Conservation (phyloP, 371 early-diverging fungal genomes). For the Rhizopus sp. region DNA sequence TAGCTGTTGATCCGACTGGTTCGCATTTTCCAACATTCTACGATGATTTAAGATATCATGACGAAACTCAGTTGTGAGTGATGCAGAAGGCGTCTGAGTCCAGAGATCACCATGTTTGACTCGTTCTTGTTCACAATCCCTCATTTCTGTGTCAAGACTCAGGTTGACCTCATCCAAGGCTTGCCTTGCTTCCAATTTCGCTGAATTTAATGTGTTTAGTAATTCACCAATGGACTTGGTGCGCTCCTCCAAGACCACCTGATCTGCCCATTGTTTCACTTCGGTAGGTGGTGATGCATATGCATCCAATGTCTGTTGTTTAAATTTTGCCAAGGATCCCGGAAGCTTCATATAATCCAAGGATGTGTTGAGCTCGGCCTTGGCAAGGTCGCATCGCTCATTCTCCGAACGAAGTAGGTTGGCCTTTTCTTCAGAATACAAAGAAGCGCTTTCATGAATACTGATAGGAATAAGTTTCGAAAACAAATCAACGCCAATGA, state of each 20-base stretch:
- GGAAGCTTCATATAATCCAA: slow-evolving; percentile 88
- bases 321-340: slow-evolving; percentile 73
- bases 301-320: slow-evolving; percentile 56
- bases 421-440: slow-evolving; percentile 96
- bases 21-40: slow-evolving; percentile 78
- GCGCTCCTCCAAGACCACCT: slow-evolving; percentile 56
- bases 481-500: slow-evolving; percentile 88
- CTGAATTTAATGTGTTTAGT: slow-evolving; percentile 56
- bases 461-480: slow-evolving; percentile 84
- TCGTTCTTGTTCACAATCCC: slow-evolving; percentile 77
- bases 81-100: slow-evolving; percentile 80
- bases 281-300: slow-evolving; percentile 63
- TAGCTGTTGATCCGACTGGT: slow-evolving; percentile 70
- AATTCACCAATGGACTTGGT: slow-evolving; percentile 54
- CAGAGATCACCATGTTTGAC: slow-evolving; percentile 81
- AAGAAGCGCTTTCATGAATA: slow-evolving; percentile 88
- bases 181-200: slow-evolving; percentile 62
- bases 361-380: slow-evolving; percentile 84
- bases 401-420: slow-evolving; percentile 81
- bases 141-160: slow-evolving; percentile 82
- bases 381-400: slow-evolving; percentile 77
- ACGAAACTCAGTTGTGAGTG: slow-evolving; percentile 72
- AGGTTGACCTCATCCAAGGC: slow-evolving; percentile 65
- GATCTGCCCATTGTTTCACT: slow-evolving; percentile 63
- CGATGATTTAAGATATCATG: slow-evolving; percentile 80